Conservation (phyloP, 352 stramenopile genomes). For the Phytophthora parvispora region DNA sequence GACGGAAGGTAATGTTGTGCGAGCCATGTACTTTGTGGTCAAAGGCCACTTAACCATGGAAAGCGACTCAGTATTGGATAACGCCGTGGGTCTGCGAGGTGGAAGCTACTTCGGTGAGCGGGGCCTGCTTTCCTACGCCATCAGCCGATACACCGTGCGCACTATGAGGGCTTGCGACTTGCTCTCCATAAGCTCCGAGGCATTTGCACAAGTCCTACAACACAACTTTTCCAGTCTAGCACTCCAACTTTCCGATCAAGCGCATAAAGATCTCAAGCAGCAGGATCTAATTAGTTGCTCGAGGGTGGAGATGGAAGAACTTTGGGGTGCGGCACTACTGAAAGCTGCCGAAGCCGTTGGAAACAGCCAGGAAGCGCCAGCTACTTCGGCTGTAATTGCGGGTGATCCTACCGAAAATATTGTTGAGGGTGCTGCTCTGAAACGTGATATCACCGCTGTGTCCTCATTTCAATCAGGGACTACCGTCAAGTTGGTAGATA, state of each 20-base stretch:
- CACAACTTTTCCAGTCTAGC: slow-evolving; percentile 22
- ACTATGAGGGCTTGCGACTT: slow-evolving; percentile 31
- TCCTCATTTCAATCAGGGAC: no score
- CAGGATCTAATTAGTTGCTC: not conserved
- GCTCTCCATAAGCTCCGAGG: slow-evolving; percentile 35
- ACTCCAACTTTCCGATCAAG: slow-evolving; percentile 5
- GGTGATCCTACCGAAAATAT: no score
- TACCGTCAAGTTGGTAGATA: no score
- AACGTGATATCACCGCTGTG: no score
- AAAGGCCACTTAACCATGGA: slow-evolving; percentile 49
- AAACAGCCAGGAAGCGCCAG: no score
- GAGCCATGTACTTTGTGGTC: slow-evolving; percentile 75
- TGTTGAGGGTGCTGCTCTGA: no score
- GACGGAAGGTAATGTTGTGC: slow-evolving; percentile 57
- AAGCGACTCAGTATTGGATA: slow-evolving; percentile 19
- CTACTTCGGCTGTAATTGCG: no score
- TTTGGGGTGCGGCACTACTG: slow-evolving; percentile 22
- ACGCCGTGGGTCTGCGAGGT: slow-evolving; percentile 11
- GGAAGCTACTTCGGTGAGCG: slow-evolving; percentile 66
- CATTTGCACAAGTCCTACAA: slow-evolving; percentile 42
- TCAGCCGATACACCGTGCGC: slow-evolving; percentile 42
- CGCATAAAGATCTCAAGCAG: slow-evolving; percentile 14
- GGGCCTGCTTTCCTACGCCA: slow-evolving; percentile 51
- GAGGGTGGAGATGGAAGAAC: slow-evolving; percentile 20
- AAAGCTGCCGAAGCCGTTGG: no score